Base-by-base conservation (phyloP, 1,284 basidiomycete genomes). In the Ceratobasidium sp. region DNA sequence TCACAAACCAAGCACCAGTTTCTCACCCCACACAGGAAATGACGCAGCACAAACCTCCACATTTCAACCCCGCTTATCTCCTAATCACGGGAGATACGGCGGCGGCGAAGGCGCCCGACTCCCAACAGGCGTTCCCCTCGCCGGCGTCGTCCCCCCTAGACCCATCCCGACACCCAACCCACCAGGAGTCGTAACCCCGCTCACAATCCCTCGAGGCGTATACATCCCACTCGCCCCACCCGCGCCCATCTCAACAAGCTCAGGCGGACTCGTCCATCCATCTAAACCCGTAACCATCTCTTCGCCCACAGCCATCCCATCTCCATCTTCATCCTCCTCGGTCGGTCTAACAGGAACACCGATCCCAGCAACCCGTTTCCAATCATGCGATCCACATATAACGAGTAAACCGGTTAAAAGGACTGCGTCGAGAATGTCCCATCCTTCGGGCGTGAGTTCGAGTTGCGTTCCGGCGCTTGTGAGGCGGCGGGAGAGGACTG, bases 401-500 rank as follows among this genome's bases (percentile, higher is more conserved):
- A 76, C 73, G 23, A 76, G 62, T 10, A 76, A 10, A 20, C 73
- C 38, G 17, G 73, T 76, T 9, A 76, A 17, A 12, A 76, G 40
- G 28, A 76, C 64, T 1, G 73, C 26, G 50, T 76, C 73, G 62
- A 76, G 73, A 42, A 56, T 33, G 40, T 76, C 73, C 62, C 62
- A 76, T 54, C 73, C 73, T 66, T 76, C 73, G 50, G 73, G 73
- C 20, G 73, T 76, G 61, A 76, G 73, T 54, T 76, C 73, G 62
- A 76, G 62, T 57, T 65, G 61, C 0, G 73, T 76, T 40, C 73
- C 73, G 38, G 73, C 73, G 46, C 46, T 54, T 28, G 62, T 76
- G 28, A 76, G 61, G 23, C 62, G 46, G 33, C 73, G 73, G 15
- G 62, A 76, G 52, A 76, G 73, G 46, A 74, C 64, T 10, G 73